Evolutionary conservation across 1,139 yeast species (phyloP).

Genomic region (Nakaseomyces uthaithaninus): DNA sequence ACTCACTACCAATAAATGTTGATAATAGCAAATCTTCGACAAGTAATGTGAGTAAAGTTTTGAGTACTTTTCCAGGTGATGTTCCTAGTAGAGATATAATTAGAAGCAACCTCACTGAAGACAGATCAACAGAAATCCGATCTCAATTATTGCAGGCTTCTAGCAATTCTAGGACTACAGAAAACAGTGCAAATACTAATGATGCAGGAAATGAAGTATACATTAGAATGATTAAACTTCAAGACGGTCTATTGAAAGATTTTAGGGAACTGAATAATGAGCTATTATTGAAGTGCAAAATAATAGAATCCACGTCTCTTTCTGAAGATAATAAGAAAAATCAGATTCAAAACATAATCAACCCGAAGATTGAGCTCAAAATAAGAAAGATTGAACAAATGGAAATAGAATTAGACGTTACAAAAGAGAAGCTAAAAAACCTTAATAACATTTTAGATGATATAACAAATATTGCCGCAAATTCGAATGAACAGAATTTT

Average conservation of each 20-base stretch:
- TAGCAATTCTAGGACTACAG: not conserved
- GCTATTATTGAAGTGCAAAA: slow-evolving; percentile 23
- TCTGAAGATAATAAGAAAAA: slow-evolving; percentile 28
- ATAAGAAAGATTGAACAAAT: slow-evolving; percentile 9
- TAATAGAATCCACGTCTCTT: slow-evolving; percentile 29
- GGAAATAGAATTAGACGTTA: slow-evolving; percentile 11
- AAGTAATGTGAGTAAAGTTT: not conserved
- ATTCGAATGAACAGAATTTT: too few species aligned
- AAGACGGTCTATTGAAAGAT: not conserved
- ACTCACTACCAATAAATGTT: not conserved
- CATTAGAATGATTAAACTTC: slow-evolving; percentile 1
- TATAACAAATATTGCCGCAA: not conserved
- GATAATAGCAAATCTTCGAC: slow-evolving; percentile 4
- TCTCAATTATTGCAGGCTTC: not conserved
- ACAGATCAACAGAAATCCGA: too few species aligned
- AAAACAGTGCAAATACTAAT: not conserved
- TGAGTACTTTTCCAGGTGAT: slow-evolving; percentile 1
- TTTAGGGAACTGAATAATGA: slow-evolving; percentile 14
- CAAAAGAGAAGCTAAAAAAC: slow-evolving; percentile 10
- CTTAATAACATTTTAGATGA: not conserved
- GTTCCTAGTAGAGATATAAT: not conserved
- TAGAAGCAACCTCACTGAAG: not conserved
- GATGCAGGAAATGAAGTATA: not conserved
- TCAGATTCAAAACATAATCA: slow-evolving; percentile 17
- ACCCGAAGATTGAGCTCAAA: slow-evolving; percentile 14